Percentiles rank a stretch among this genome's conserved stretches.
Conservation (phyloP, 2,329 filamentous ascomycete genomes). For the Keithomyces neogunnii region DNA sequence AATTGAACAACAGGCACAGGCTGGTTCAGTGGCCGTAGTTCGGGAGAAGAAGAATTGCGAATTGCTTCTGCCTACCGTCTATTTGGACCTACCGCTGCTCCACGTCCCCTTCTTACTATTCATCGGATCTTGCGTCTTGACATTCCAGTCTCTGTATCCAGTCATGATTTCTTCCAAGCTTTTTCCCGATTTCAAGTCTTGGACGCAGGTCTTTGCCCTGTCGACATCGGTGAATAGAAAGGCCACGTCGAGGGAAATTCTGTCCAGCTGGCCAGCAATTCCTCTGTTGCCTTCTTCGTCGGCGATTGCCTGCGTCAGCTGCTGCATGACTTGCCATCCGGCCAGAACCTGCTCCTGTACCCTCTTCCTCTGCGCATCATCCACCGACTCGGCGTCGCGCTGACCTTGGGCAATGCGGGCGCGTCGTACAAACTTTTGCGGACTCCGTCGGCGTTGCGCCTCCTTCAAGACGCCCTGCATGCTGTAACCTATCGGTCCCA, state of each 20-base stretch:
- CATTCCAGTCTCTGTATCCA: slow-evolving; percentile 5
- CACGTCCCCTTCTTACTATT: slow-evolving; percentile 6
- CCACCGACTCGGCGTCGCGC: slow-evolving; percentile 30
- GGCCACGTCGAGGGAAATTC: slow-evolving; percentile 17
- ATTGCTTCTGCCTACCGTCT: neutral
- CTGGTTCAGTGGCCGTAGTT: too few species aligned
- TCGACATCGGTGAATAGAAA: slow-evolving; percentile 40
- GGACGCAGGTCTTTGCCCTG: slow-evolving; percentile 35
- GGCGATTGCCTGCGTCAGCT: slow-evolving; percentile 20
- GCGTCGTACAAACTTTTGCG: slow-evolving; percentile 43
- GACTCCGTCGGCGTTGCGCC: slow-evolving; percentile 41
- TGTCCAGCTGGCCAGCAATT: slow-evolving; percentile 26
- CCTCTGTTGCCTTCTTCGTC: slow-evolving; percentile 27
- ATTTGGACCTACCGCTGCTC: slow-evolving; percentile 5
- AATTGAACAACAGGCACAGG: too few species aligned
- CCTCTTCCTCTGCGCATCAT: slow-evolving; percentile 21
- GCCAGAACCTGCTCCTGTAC: slow-evolving; percentile 18
- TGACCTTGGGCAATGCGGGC: slow-evolving; percentile 52
- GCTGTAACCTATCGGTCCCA: slow-evolving; percentile 53
- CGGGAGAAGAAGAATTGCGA: too few species aligned
- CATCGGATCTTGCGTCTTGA: slow-evolving; percentile 6
- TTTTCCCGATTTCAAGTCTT: slow-evolving; percentile 36
- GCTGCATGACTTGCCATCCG: slow-evolving; percentile 23
- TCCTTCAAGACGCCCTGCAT: slow-evolving; percentile 58
- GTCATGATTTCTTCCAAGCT: slow-evolving; percentile 16